These are phyloP conservation scores for Dryas alaskensis DNA, from an alignment of 306 rosid species.

Conservation along the genomic window DNA sequence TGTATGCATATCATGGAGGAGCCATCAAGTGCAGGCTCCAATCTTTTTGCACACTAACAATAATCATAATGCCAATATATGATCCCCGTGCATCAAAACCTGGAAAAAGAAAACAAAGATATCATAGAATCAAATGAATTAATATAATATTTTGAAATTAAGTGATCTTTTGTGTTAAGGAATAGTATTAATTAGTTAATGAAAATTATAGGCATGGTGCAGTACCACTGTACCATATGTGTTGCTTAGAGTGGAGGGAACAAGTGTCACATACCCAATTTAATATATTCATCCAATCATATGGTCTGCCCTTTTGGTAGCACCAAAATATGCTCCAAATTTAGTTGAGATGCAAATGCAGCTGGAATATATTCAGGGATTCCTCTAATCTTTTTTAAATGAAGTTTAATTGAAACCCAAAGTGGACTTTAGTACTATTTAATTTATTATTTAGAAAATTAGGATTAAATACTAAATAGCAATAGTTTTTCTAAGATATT, in stretches of 20 bases:
- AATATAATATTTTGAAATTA: no score
- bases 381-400: neutral
- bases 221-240: neutral
- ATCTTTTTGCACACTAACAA: conserved; percentile 13
- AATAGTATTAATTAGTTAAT: no score
- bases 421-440: no score
- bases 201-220: neutral
- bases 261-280: conserved; percentile 7
- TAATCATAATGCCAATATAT: conserved; percentile 28
- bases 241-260: conserved; percentile 28
- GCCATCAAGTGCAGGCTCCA: conserved; percentile 27
- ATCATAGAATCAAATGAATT: neutral
- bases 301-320: conserved; percentile 27
- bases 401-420: neutral
- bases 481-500: no score
- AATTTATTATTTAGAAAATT: no score
- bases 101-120: neutral
- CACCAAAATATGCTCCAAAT: conserved; percentile 15
- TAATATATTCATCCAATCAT: conserved; percentile 1
- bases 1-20: neutral
- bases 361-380: conserved; percentile 11
- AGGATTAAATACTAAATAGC: no score
- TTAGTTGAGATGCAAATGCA: neutral
- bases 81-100: conserved; percentile 23
- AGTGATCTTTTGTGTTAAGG: no score